Base-by-base conservation (phyloP, 106 monocot species). In the Ottelia alismoides region DNA sequence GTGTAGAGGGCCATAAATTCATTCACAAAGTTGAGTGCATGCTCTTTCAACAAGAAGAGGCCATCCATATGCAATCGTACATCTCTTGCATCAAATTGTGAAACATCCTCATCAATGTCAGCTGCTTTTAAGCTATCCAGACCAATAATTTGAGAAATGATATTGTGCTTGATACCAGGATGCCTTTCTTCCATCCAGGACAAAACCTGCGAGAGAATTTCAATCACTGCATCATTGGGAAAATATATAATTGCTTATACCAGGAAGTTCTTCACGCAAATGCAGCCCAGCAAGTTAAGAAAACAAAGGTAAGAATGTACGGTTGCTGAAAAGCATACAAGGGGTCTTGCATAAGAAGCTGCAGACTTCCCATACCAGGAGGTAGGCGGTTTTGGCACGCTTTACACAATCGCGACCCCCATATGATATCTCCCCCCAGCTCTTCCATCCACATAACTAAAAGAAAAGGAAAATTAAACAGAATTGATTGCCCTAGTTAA, bases 351-450 rank as follows among this genome's bases (percentile, higher is more conserved):
- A 35, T 35, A 12, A 35, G 12, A n/a, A n/a, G n/a, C n/a, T 27
- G 29, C 35, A 27, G 25, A 21, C 28, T 28, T 47, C 45, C 54
- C 82, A 51, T 27, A 98, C 98, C 72, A 98, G 70, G 68, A 72
- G 76, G 22, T 77, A 76, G 47, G 98, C 98, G 52, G 82, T 82
- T 65, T 90, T 72, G 63, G 98, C 85, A 62, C 98, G 89, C 56
- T 52, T 70, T 57, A 86, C 28, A 69, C 98, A 90, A 70, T 58
- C 76, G 75, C 44, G 62, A 22, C 98, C 98, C 55, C 85, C 98
- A 73, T 86, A 98, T 28, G 98, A 98, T 57, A 90, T 86, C 67
- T 90, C 98, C 58, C 98, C 98, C 98, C 98, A 98, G 24, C 82
- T 75, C 75, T 98, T 98, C 89, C 89, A 98, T 60, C 90, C 98